Evolutionary conservation across 2,329 filamentous ascomycete species (phyloP), one percentile per base, ranked within the genome.

Genomic region (Fusarium subtropicale): DNA sequence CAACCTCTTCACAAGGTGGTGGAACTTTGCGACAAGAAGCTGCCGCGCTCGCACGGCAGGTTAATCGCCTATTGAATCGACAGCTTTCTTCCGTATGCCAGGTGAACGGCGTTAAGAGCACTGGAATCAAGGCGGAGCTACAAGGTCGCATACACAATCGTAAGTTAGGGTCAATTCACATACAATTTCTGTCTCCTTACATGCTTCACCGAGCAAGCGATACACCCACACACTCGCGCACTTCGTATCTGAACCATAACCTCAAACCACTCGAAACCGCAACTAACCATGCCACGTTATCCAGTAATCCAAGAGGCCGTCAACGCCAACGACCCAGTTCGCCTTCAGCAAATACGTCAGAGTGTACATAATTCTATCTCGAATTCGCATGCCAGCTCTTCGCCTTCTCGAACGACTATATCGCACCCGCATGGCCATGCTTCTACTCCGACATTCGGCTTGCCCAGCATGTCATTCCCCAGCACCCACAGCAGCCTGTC

Each of bases 81-180:
- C 90, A 94, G 74, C 86, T 97, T 50, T 92, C 93, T 74, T 85
- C 85, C 54, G 90, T 98, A 70, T 92, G 95, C 76, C 87, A 88
- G 68, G 83, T 87, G 64, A 92, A 97, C 81, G 87, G 89, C 47
- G 83, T 97, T 36, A 87, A 88, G 70, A 91, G 92, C 64, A 92
- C 91, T 30, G 96, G 96, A 22, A 91, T 96, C 75, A 99, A 99
- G 84, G 88, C 89, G 34, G 87, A 92, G 42, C 83, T 98, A 63
- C 94, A 97, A 80, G 82, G 83, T 61, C 90, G 95, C 74, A 92
- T 97, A 65, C 88, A 91, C 68, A 84, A 88, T 62, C 87, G 96
- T 98, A 85, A 80, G 92, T 88, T 38, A 56, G 36, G n/a, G 5
- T 54, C 48, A 48, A 33, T 20, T 45, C 22, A 42, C 33, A 24